These are phyloP conservation scores for Beauveria sp. DNA, from an alignment of 2,329 filamentous ascomycete genomes.

Conservation along the genomic window DNA sequence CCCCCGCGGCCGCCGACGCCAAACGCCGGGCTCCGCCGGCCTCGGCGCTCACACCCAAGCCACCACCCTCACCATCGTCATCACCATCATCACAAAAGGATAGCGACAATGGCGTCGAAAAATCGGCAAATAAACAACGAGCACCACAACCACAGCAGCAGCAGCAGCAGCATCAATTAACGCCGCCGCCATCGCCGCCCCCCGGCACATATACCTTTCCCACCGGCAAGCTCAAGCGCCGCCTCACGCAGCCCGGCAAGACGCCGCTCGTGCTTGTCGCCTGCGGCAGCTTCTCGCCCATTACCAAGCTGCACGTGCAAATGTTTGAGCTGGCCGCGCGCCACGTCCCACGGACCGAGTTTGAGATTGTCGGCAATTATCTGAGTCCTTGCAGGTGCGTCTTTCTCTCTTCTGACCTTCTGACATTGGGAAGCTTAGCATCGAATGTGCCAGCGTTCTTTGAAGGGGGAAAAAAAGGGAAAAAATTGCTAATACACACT, in stretches of 20 bases:
- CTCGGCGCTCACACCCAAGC: neutral
- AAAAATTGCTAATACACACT: neutral
- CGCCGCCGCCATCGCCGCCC: conserved; percentile 11
- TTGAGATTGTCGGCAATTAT: conserved; percentile 81
- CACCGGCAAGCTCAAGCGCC: conserved; percentile 47
- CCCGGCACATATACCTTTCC: conserved; percentile 51
- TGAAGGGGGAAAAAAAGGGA: no score
- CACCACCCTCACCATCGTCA: neutral
- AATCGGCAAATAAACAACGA: no score
- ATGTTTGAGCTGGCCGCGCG: conserved; percentile 87
- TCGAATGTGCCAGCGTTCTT: no score
- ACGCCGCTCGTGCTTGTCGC: conserved; percentile 61
- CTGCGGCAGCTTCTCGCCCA: conserved; percentile 66
- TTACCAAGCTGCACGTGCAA: conserved; percentile 69
- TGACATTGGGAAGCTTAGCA: no score
- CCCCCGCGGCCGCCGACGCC: neutral
- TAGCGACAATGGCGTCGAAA: neutral
- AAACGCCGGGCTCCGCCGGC: conserved; percentile 5
- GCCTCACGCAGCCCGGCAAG: conserved; percentile 41
- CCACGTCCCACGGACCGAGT: conserved; percentile 55
- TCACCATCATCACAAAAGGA: neutral
- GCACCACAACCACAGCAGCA: neutral
- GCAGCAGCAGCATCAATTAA: conserved; percentile 1
- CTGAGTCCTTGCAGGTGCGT: conserved; percentile 16
- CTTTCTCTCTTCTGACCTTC: neutral